Evolutionary conservation across 31 red algal species (phyloP).

Genomic region (Odonthalia washingtoniensis): DNA sequence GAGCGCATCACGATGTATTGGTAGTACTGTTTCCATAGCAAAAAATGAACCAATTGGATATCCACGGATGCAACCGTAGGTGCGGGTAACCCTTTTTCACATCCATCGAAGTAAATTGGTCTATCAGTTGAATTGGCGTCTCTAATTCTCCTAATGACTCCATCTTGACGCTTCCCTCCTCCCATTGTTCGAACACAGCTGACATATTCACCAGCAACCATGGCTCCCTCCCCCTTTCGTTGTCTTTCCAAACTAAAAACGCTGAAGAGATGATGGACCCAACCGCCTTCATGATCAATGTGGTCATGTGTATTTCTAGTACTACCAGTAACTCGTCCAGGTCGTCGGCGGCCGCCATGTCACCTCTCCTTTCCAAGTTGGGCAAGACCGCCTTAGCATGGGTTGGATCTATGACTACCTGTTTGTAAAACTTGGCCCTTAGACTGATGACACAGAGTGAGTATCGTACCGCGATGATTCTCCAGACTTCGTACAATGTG

Average conservation of each 20-base stretch:
- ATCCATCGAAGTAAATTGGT: constrained; percentile 38
- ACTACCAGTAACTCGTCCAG: neutral
- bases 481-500: neutral
- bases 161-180: constrained; percentile 35
- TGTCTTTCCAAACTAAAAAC: constrained; percentile 11
- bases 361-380: neutral
- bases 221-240: neutral
- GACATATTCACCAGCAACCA: constrained; percentile 20
- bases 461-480: neutral
- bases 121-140: constrained; percentile 5
- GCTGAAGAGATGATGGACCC: constrained; percentile 27
- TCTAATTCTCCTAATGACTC: constrained; percentile 41
- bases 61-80: constrained; percentile 1
- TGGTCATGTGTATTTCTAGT: neutral
- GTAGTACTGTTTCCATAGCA: constrained; percentile 44
- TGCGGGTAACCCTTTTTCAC: constrained; percentile 49
- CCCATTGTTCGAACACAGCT: constrained; percentile 51
- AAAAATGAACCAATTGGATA: constrained; percentile 60
- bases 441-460: neutral
- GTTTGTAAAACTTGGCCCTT: constrained; percentile 7
- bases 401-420: constrained; percentile 3
- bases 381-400: neutral
- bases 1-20: constrained; percentile 49
- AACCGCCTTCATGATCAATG: constrained; percentile 41
- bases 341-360: constrained; percentile 20